Evolutionary conservation across 768 basidiomycete genomes (phyloP), one percentile per base, ranked within the genome.

Genomic region (Hericium erinaceus): DNA sequence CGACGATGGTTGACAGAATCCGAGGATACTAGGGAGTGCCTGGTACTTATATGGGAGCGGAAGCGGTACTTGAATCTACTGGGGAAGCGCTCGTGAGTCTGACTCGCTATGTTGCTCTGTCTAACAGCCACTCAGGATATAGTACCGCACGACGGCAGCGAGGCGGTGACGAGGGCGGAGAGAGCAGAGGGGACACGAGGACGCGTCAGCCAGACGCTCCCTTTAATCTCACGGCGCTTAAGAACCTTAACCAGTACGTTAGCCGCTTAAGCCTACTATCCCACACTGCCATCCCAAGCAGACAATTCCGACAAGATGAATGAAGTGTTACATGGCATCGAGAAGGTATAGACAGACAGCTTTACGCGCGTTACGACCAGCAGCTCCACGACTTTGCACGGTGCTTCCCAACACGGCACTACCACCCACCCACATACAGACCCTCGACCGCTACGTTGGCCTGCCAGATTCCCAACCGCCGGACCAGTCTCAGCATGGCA

Each of bases 361-460:
- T 33, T 33, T 33, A 33, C 33, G 33, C 33, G 44, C 22, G n/a
- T 46, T 22, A 46, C 18, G n/a, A 28, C 49, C 49, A 20, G 16
- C 26, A 6, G 18, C 49, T 28, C 49, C 20, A 15, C 26, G 26
- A 20, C 37, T 13, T 54, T 26, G 39, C 18, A 18, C 24, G 15
- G 49, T 33, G 33, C 33, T 11, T 24, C 49, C 37, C 3, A 37
- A 38, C n/a, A 7, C 52, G 37, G 52, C 52, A 22, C 52, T 39
- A 37, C 33, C 52, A 53, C 52, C 52, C 52, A 48, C 72, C 70
- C 60, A 75, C 66, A 64, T 73, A 79, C 51, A 81, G 61, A 8
- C 89, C 90, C 63, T 92, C 90, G 6, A 92, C 76, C 1, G 89
- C 89, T 40, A 92, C 74, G 63, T 86, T 85, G 41, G 89, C 89